A percentile compares a stretch with the other conserved stretches of the same genome.
Conservation (phyloP, 768 basidiomycete genomes). For the Omphalotus guepiniiformis region DNA sequence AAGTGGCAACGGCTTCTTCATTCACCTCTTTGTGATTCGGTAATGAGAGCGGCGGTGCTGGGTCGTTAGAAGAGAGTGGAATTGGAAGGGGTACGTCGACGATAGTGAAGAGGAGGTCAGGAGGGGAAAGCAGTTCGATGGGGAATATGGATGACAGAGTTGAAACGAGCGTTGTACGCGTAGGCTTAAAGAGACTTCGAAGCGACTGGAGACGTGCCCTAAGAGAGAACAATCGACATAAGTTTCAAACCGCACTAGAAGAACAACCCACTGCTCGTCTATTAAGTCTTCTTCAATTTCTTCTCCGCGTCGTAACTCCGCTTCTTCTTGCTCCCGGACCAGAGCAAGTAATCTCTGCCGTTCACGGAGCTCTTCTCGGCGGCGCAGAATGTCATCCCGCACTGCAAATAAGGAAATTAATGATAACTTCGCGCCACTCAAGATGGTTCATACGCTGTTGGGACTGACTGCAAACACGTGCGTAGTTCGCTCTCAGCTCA, state of each 20-base stretch:
- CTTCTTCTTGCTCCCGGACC: slow-evolving; percentile 37
- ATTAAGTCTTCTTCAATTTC: slow-evolving; percentile 29
- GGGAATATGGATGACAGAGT: slow-evolving; percentile 79
- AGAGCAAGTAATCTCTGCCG: slow-evolving; percentile 43
- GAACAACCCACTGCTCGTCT: slow-evolving; percentile 33
- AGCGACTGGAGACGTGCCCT: slow-evolving; percentile 49
- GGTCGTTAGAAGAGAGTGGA: slow-evolving; percentile 65
- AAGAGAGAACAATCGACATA: slow-evolving; percentile 11
- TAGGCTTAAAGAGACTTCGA: slow-evolving; percentile 43
- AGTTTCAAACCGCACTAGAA: slow-evolving; percentile 6
- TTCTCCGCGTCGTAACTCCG: slow-evolving; percentile 21
- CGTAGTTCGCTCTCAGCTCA: slow-evolving; percentile 41
- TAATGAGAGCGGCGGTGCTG: slow-evolving; percentile 76
- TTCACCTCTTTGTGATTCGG: slow-evolving; percentile 65
- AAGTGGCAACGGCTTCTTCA: slow-evolving; percentile 85
- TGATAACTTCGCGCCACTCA: not conserved
- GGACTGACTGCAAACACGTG: slow-evolving; percentile 37
- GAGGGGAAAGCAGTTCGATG: slow-evolving; percentile 79
- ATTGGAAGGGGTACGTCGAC: slow-evolving; percentile 88
- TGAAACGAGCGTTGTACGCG: slow-evolving; percentile 62
- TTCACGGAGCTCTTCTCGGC: slow-evolving; percentile 38
- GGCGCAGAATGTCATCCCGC: slow-evolving; percentile 36
- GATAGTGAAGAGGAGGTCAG: slow-evolving; percentile 88
- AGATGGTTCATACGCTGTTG: slow-evolving; percentile 39
- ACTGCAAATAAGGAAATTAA: slow-evolving; percentile 26